Percentiles rank a stretch among this genome's conserved stretches.
These are phyloP conservation scores for Symbiodinium pilosum DNA, from an alignment of 73 alveolate species.

Conservation along the genomic window DNA sequence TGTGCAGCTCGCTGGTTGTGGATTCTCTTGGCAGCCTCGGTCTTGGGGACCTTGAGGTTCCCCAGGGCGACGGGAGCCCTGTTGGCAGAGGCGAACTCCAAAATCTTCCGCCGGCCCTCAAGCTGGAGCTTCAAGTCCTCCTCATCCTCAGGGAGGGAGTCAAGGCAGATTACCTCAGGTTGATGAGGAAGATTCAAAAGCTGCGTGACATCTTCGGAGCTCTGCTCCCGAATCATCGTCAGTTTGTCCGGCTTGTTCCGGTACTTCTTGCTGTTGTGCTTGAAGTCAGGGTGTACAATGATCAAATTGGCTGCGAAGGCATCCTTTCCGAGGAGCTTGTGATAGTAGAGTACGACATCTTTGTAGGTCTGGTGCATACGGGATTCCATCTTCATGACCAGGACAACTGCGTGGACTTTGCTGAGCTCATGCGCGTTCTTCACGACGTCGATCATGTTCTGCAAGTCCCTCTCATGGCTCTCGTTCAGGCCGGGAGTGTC, in stretches of 20 bases:
- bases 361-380: conserved; percentile 41
- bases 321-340: not conserved
- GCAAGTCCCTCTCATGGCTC: conserved; percentile 14
- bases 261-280: not conserved
- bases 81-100: not conserved
- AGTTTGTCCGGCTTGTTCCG: not conserved
- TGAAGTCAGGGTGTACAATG: not conserved
- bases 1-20: not conserved
- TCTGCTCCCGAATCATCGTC: not conserved
- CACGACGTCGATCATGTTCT: conserved; percentile 24
- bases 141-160: not conserved
- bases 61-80: not conserved
- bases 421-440: not conserved
- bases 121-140: not conserved
- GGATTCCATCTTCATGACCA: conserved; percentile 21
- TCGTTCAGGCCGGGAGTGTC: conserved; percentile 52
- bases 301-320: not conserved
- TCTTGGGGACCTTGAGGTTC: not conserved
- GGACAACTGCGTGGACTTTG: not conserved
- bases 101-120: not conserved
- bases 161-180: not conserved
- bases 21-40: not conserved
- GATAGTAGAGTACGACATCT: conserved; percentile 3
- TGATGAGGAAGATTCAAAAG: not conserved
- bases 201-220: not conserved